A percentile compares a stretch with the other conserved stretches of the same genome.
Conservation (phyloP, 495 filamentous ascomycete species). For the Hyaloscypha finlandica region DNA sequence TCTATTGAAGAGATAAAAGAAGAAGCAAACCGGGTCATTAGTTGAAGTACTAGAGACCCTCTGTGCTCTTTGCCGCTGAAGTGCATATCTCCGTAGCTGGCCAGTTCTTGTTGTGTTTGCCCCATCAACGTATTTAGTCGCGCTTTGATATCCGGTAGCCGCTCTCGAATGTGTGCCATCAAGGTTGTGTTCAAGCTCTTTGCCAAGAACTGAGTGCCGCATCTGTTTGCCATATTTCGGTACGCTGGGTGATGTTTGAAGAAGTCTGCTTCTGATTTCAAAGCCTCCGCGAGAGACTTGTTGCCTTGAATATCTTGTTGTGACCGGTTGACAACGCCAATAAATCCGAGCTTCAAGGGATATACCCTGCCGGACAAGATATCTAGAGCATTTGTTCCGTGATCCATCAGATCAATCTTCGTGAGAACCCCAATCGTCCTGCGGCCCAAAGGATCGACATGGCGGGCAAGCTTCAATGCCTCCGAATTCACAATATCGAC, state of each 20-base stretch:
- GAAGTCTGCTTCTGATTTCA: constrained; percentile 90
- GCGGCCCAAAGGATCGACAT: constrained; percentile 93
- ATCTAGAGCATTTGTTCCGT: constrained; percentile 96
- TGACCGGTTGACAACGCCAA: constrained; percentile 96
- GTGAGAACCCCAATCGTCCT: constrained; percentile 97
- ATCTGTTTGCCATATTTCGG: constrained; percentile 90
- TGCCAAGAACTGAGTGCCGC: constrained; percentile 92
- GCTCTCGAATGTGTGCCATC: constrained; percentile 95
- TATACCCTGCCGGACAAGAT: constrained; percentile 96
- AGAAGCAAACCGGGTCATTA: constrained; percentile 97
- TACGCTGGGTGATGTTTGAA: constrained; percentile 98
- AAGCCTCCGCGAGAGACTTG: constrained; percentile 85
- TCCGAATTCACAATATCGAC: constrained; percentile 99
- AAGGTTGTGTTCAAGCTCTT: constrained; percentile 94
- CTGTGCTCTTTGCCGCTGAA: constrained; percentile 98
- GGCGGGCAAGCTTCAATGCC: constrained; percentile 91
- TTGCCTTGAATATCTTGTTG: constrained; percentile 98
- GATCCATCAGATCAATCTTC: constrained; percentile 98
- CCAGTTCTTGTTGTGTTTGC: constrained; percentile 97
- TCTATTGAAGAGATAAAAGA: constrained; percentile 99
- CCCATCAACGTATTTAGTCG: constrained; percentile 98
- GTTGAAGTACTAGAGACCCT: constrained; percentile 89
- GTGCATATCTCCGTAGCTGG: constrained; percentile 96
- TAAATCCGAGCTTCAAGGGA: constrained; percentile 95
- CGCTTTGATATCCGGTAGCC: constrained; percentile 96